Evolutionary conservation across 305 asterid species (phyloP).

Genomic region (Rubia tinctorum): DNA sequence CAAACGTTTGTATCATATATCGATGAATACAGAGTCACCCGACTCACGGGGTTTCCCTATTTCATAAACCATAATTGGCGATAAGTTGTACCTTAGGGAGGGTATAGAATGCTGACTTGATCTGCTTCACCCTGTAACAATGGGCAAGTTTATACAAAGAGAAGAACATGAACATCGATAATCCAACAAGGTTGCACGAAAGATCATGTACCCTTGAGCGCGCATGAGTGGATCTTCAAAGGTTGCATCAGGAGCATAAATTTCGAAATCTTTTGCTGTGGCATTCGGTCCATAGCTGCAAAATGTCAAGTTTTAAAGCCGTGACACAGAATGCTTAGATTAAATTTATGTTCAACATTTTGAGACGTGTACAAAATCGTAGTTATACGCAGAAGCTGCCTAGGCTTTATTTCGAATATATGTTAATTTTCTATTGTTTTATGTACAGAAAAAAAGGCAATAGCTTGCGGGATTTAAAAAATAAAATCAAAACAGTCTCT

Average conservation of each 20-base stretch:
- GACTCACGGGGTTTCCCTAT: no score
- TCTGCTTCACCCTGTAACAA: constrained; percentile 71
- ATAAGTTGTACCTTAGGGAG: constrained; percentile 49
- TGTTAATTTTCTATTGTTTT: no score
- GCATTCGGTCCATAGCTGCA: constrained; percentile 76
- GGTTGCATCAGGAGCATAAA: constrained; percentile 71
- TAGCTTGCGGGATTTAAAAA: neutral
- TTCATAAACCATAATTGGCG: constrained; percentile 1
- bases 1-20: neutral
- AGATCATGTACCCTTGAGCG: constrained; percentile 61
- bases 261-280: constrained; percentile 67
- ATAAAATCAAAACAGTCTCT: neutral
- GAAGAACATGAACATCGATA: neutral
- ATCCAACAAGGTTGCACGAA: neutral
- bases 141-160: constrained; percentile 14
- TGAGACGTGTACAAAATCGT: neutral
- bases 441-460: no score
- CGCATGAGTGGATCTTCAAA: constrained; percentile 91
- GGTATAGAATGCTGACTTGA: constrained; percentile 86
- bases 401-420: neutral
- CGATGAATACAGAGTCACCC: no score
- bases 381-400: neutral
- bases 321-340: neutral
- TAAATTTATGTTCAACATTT: neutral
- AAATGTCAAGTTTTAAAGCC: neutral